Conservation (phyloP, 192 early-diverging fungal genomes). For the Piromyces sp. region DNA sequence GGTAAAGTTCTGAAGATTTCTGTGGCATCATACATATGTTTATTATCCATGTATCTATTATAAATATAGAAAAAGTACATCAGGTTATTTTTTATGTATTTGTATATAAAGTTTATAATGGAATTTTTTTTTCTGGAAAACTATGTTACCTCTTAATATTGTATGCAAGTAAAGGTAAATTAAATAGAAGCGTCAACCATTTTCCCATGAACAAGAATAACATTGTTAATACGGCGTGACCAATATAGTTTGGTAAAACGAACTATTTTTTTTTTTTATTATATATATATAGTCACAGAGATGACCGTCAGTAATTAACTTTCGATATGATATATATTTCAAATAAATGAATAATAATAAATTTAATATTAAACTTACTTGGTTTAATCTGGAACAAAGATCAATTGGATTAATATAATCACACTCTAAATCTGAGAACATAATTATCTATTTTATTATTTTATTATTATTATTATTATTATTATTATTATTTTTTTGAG, state of each 20-base stretch:
- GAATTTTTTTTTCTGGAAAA: constrained; percentile 4
- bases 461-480: no score
- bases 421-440: constrained; percentile 75
- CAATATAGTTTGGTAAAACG: constrained; percentile 81
- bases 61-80: no score
- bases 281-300: background rate
- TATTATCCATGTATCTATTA: constrained; percentile 54
- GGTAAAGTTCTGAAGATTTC: constrained; percentile 91
- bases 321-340: background rate
- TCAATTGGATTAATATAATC: constrained; percentile 99
- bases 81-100: no score
- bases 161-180: constrained; percentile 70
- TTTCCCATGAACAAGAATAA: constrained; percentile 73
- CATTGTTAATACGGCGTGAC: constrained; percentile 63
- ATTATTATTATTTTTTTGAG: no score
- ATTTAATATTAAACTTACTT: constrained; percentile 47
- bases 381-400: constrained; percentile 87
- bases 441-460: constrained; percentile 31
- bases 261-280: constrained; percentile 33
- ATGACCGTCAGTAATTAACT: no score
- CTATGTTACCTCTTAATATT: constrained; percentile 62
- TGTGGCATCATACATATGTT: constrained; percentile 93
- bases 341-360: no score
- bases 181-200: constrained; percentile 71
- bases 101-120: no score